Evolutionary conservation across 345 rosid genomes (phyloP), one percentile per base, ranked within the genome.

Genomic region (Brassica napus): DNA sequence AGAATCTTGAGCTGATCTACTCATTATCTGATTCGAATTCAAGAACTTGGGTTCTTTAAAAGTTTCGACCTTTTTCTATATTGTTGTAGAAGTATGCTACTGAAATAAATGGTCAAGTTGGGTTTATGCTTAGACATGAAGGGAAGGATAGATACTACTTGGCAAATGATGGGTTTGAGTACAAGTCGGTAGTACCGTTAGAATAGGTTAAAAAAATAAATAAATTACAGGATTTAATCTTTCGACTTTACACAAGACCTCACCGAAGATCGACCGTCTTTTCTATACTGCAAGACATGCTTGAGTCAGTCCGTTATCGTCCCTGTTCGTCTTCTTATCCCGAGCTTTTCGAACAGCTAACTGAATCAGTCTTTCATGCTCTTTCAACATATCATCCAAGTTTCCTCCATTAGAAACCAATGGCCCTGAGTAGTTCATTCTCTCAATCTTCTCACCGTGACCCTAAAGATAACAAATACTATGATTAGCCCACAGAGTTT

Each of bases 341-440:
- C 90, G 90, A 72, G 97, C 94, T 89, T 85, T 95, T 8, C 96
- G 91, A 14, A 89, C 93, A 4, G 96, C 98, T 54, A 86, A 76
- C 81, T 86, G 98, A 76, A 95, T 93, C 79, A 81, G 88, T 65
- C 86, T 87, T 83, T 95, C 99, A 10, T 93, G 99, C 82, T 93
- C 92, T 83, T 90, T 95, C 63, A 95, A 89, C 96, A 93, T 91
- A 72, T 93, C 97, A 39, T 93, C 98, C 0, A 94, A 79, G 88
- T 91, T 86, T 66, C 94, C 92, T 68, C 90, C 89, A 4, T 78
- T 54, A 52, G 89, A 84, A 71, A 89, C 35, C 87, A 92, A 83
- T 4, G 95, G 92, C 72, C 98, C 98, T 10, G 97, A 92, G 81
- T 81, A 88, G 71, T 90, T 88, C 24, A 91, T 84, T 64, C 79